Evolutionary conservation across 148 eudicot species (phyloP), one percentile per base, ranked within the genome.

Genomic region (Polygonum maritimum): DNA sequence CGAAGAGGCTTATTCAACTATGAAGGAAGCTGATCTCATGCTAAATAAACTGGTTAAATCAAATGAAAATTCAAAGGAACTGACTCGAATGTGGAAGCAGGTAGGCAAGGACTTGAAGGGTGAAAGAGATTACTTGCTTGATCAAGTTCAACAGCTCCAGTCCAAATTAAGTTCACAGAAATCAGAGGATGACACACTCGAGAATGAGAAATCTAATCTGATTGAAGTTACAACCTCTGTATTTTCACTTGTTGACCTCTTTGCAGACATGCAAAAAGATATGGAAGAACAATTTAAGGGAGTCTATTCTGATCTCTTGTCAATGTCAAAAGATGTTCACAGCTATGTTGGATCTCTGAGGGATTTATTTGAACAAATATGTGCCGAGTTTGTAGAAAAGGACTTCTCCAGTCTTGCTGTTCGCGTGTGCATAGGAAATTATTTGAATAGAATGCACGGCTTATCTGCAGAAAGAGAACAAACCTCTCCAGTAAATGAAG

Each of bases 1-100:
- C 74, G 90, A 85, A 76, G 85, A 83, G 79, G 88, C 87, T 41
- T 79, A 71, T 73, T 78, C 82, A 60, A 83, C 89, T 71, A 85
- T 84, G 67, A 76, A 86, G 69, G 92, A 86, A 76, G 88, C 87
- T 75, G 92, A 87, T 85, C 6, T 63, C 40, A 85, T 85, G 87
- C 79, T 89, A 49, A 85, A 84, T 77, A 83, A 84, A 7, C 73
- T 88, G 79, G 48, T 85, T 70, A 79, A 83, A 76, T 84, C 84
- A 78, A 87, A 89, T 76, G 85, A 80, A 75, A 75, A 77, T 80
- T 84, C 82, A 38, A 84, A 84, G 79, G 52, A 73, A 69, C 70
- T 80, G 81, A 82, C 75, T 74, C 79, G 80, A 63, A 71, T 76
- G 76, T 86, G 88, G 92, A 85, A 82, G 80, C 83, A 81, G 74